A percentile compares a stretch with the other conserved stretches of the same genome.
Conservation (phyloP, 805 yeast species). For the Candida tammaniensis region DNA sequence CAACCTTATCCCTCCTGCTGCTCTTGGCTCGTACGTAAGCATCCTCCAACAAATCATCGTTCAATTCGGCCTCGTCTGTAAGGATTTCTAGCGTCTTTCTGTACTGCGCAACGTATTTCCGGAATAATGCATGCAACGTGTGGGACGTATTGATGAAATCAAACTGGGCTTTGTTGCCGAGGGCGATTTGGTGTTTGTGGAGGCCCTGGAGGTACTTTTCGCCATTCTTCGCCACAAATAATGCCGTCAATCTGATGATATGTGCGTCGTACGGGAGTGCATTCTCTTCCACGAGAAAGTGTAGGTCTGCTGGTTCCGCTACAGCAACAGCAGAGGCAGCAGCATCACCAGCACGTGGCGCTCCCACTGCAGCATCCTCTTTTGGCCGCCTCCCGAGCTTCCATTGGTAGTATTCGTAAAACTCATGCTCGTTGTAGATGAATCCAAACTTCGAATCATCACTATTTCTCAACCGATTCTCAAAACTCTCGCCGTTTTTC, state of each 20-base stretch:
- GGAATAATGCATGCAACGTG: constrained; percentile 54
- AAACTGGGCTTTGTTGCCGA: constrained; percentile 52
- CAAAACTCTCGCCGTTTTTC: constrained; percentile 68
- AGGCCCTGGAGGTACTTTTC: constrained; percentile 32
- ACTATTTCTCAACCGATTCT: constrained; percentile 51
- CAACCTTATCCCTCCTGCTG: constrained; percentile 35
- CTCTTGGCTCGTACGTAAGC: constrained; percentile 60
- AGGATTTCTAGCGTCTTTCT: constrained; percentile 18
- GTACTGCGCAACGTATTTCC: constrained; percentile 56
- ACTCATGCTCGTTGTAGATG: constrained; percentile 51
- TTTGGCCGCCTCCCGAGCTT: constrained; percentile 29
- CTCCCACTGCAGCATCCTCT: too few relatives aligned
- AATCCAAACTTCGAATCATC: constrained; percentile 57
- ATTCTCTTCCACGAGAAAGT: constrained; percentile 26
- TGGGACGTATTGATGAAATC: constrained; percentile 63
- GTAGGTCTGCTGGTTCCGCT: constrained; percentile 17
- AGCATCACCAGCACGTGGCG: not conserved
- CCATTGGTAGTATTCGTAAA: constrained; percentile 56
- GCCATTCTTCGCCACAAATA: constrained; percentile 63
- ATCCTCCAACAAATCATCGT: constrained; percentile 38
- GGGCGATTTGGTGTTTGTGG: constrained; percentile 33
- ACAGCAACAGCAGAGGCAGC: not conserved
- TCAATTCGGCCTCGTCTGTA: constrained; percentile 10
- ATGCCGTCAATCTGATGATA: constrained; percentile 69
- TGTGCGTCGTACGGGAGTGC: constrained; percentile 65